A percentile compares a stretch with the other conserved stretches of the same genome.
Conservation (phyloP, 2,329 filamentous ascomycete species). For the Pseudopyrenochaeta lycopersici region DNA sequence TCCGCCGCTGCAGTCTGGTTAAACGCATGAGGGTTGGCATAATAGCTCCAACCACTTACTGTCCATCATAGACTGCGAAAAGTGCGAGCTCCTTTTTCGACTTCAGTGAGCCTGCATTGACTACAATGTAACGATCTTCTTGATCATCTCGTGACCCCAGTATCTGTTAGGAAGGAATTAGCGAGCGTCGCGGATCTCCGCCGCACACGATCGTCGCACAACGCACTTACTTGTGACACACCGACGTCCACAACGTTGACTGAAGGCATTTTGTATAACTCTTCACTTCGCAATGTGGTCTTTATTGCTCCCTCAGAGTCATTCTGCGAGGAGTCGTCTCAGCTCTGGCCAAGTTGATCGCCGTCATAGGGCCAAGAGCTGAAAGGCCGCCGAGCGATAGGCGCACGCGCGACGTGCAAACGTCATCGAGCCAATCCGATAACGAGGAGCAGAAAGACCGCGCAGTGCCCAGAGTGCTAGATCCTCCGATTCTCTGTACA, state of each 20-base stretch:
- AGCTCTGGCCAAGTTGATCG: not conserved
- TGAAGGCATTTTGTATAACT: slow-evolving; percentile 7
- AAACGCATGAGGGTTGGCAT: slow-evolving; percentile 1
- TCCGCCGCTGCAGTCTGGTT: slow-evolving; percentile 19
- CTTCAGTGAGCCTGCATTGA: slow-evolving; percentile 24
- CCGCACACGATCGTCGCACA: not conserved
- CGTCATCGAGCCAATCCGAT: slow-evolving; percentile 25
- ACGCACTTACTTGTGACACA: slow-evolving; percentile 21
- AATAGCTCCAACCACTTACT: slow-evolving; percentile 18
- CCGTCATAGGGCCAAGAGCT: slow-evolving; percentile 19
- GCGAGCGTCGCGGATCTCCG: slow-evolving; percentile 6
- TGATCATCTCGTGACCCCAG: slow-evolving; percentile 30
- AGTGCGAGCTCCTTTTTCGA: slow-evolving; percentile 33
- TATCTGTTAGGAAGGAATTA: slow-evolving; percentile 29
- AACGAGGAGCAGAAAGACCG: not conserved
- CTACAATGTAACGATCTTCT: slow-evolving; percentile 30
- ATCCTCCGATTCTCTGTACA: slow-evolving; percentile 3
- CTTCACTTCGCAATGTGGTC: too few species aligned
- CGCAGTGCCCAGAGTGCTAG: slow-evolving; percentile 5
- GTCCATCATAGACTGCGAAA: slow-evolving; percentile 35
- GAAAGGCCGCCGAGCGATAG: slow-evolving; percentile 6
- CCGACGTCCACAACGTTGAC: slow-evolving; percentile 25
- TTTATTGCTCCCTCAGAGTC: too few species aligned
- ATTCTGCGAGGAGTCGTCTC: not conserved
- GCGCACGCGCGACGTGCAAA: slow-evolving; percentile 23